Percentiles rank a stretch among this genome's conserved stretches.
These are phyloP conservation scores for Davidsoniella eucalypti DNA, from an alignment of 2,329 filamentous ascomycete genomes.

Conservation along the genomic window DNA sequence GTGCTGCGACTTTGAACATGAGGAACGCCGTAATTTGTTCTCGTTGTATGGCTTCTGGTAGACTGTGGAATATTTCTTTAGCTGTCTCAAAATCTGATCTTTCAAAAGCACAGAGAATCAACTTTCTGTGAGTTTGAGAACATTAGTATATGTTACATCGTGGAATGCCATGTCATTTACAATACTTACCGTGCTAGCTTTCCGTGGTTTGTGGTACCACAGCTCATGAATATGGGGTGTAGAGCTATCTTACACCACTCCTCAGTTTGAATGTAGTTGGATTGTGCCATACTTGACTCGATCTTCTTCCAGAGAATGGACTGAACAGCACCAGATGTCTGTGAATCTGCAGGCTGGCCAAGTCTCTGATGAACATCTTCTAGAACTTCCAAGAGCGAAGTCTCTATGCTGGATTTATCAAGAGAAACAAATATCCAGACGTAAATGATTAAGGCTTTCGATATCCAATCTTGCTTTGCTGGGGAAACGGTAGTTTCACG, in stretches of 20 bases:
- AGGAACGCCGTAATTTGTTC: conserved; percentile 55
- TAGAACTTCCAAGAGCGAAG: conserved; percentile 13
- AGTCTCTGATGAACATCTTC: conserved; percentile 27
- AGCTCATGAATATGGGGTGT: conserved; percentile 48
- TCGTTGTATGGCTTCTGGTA: conserved; percentile 40
- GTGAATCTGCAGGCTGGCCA: conserved; percentile 33
- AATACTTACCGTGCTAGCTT: conserved; percentile 47
- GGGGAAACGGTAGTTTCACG: conserved; percentile 34
- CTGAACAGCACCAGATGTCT: conserved; percentile 50
- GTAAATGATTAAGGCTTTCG: conserved; percentile 50
- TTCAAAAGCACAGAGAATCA: conserved; percentile 52
- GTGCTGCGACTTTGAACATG: conserved; percentile 56
- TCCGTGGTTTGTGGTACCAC: conserved; percentile 47
- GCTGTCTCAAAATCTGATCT: conserved; percentile 37
- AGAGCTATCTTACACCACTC: conserved; percentile 57
- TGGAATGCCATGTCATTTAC: not conserved
- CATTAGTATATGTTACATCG: not conserved
- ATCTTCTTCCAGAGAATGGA: conserved; percentile 69
- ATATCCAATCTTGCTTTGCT: conserved; percentile 42
- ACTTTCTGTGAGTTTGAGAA: conserved; percentile 36
- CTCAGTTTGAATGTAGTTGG: conserved; percentile 37
- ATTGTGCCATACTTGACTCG: conserved; percentile 39
- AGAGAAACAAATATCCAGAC: conserved; percentile 45
- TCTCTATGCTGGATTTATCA: conserved; percentile 11
- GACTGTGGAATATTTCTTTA: conserved; percentile 36